A percentile compares a stretch with the other conserved stretches of the same genome.
phyloP scores from a whole-genome alignment of 495 filamentous ascomycete species.

The Rostrohypoxylon terebratum region DNA sequence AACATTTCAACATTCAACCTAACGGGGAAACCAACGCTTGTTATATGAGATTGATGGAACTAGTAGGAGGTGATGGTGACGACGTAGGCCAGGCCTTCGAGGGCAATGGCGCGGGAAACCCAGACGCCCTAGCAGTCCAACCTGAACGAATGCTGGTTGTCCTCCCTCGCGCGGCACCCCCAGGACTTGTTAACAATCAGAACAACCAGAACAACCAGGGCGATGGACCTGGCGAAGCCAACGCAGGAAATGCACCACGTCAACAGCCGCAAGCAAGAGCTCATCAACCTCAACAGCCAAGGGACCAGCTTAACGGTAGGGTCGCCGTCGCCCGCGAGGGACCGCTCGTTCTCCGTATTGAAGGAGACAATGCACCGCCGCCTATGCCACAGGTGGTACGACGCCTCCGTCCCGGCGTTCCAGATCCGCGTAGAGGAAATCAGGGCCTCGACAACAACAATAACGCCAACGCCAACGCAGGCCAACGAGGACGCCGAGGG shows the following conservation, averaged over 20 bases:
- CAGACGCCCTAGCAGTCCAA: conserved; percentile 10
- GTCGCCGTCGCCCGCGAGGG: conserved; percentile 63
- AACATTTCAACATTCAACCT: conserved; percentile 79
- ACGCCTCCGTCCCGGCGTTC: conserved; percentile 46
- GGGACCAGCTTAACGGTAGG: conserved; percentile 43
- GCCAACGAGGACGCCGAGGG: conserved; percentile 36
- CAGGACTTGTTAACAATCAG: not conserved
- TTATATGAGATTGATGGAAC: conserved; percentile 88
- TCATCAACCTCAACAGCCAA: conserved; percentile 39
- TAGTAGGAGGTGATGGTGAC: conserved; percentile 84
- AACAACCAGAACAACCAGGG: conserved; percentile 15
- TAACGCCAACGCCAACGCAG: not conserved
- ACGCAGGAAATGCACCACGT: conserved; percentile 30
- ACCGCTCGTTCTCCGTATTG: conserved; percentile 66
- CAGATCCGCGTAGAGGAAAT: conserved; percentile 26
- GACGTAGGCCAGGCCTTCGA: conserved; percentile 66
- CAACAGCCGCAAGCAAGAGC: conserved; percentile 38
- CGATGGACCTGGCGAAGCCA: conserved; percentile 36
- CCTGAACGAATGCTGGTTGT: conserved; percentile 40
- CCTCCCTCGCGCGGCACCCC: conserved; percentile 16
- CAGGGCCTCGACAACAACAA: conserved; percentile 28
- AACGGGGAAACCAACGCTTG: conserved; percentile 68
- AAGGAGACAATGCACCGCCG: conserved; percentile 40
- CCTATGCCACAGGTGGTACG: conserved; percentile 31
- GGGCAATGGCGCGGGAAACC: conserved; percentile 49